Base-by-base conservation (phyloP, 352 stramenopile species). In the Globisporangium camurandrum region DNA sequence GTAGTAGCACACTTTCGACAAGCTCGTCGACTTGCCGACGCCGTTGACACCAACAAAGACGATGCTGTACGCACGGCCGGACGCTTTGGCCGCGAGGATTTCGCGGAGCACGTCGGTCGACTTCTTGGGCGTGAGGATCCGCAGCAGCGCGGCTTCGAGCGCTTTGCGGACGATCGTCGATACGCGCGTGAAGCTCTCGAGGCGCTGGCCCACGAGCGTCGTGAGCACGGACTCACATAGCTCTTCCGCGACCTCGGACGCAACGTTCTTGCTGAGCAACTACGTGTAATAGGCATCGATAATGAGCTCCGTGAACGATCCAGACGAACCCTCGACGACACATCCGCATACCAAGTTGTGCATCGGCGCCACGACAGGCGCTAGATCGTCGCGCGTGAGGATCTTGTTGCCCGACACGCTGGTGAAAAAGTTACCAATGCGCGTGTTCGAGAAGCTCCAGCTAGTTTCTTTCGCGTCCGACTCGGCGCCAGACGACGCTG, bases 1-100 rank as follows among this genome's bases (percentile, higher is more conserved):
- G 67, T 99, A 99, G 75, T 99, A 99, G 53, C 92, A 97, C 51
- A 99, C 90, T 67, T 99, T 99, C 45, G 96, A 97, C 38, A 99
- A 70, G 53, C 84, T 97, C 7, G 97, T 99, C n/a, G 88, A 98
- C 71, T 99, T 99, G 54, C 96, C 95, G 40, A 98, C 93, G 46
- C 97, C 97, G 67, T 99, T 99, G 30, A 99, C 97, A 30, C 97
- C 97, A 16, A 98, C 92, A 65, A 99, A 98, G 3, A 98, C 93
- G 66, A 99, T 98, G 46, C 92, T 96, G 74, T 98, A 99, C n/a
- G 94, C 88, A 54, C 79, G 80, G 30, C 84, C 80, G 38, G 84
- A 67, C 6, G 73, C 79, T 61, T 89, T 95, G 11, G 87, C 82
- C 28, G 90, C 79, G 42, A 94, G 57, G 57, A 98, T 96, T 60